Percentiles rank a stretch among this genome's conserved stretches.
phyloP scores from a whole-genome alignment of 805 yeast species.

The Cyberlindnera sargentensis region DNA sequence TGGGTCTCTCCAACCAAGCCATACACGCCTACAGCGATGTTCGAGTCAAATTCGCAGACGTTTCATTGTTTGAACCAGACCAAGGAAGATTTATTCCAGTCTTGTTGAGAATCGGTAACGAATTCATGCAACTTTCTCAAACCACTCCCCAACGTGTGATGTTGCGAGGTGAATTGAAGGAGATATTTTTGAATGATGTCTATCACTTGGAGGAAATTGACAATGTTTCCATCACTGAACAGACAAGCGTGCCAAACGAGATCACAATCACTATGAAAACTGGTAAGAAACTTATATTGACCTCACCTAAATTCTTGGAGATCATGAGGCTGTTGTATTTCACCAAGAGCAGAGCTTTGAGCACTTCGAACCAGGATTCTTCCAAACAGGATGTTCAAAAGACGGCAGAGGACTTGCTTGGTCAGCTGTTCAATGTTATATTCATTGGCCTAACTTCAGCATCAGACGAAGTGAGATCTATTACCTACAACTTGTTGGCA shows the following conservation, averaged over 20 bases:
- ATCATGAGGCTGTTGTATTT: conserved; percentile 66
- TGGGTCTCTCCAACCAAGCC: conserved; percentile 38
- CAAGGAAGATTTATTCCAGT: conserved; percentile 51
- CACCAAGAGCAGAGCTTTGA: conserved; percentile 48
- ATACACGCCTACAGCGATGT: conserved; percentile 39
- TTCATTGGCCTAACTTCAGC: conserved; percentile 62
- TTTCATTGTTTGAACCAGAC: conserved; percentile 41
- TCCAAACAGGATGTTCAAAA: conserved; percentile 15
- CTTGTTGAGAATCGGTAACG: conserved; percentile 61
- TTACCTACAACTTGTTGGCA: conserved; percentile 58
- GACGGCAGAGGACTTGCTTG: conserved; percentile 38
- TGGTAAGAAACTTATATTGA: conserved; percentile 32
- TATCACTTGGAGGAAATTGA: conserved; percentile 34
- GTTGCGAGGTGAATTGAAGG: conserved; percentile 28
- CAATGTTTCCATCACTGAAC: conserved; percentile 33
- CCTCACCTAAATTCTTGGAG: conserved; percentile 48
- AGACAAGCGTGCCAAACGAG: conserved; percentile 43
- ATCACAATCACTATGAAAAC: conserved; percentile 36
- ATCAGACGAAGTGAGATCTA: conserved; percentile 49
- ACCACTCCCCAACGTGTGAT: conserved; percentile 37
- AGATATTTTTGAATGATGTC: conserved; percentile 36
- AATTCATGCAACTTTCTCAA: conserved; percentile 50
- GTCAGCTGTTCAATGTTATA: conserved; percentile 55
- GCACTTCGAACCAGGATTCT: conserved; percentile 13
- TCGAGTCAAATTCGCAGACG: conserved; percentile 46